These are phyloP conservation scores for Gentiana dahurica DNA, from an alignment of 257 asterid genomes.

Conservation along the genomic window DNA sequence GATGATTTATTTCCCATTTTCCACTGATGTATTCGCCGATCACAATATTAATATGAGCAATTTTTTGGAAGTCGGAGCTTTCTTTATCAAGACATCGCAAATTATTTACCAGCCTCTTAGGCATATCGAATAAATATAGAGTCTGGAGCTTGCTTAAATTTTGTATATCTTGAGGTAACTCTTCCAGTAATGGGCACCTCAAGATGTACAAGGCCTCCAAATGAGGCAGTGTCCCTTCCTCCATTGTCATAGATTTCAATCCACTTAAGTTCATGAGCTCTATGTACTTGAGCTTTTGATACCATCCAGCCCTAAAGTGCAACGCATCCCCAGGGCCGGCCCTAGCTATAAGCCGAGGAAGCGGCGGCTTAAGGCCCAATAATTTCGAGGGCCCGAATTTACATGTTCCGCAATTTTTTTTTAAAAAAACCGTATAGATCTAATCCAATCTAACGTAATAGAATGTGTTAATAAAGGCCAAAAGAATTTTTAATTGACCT, in stretches of 20 bases:
- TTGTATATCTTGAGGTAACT: slow-evolving; percentile 9
- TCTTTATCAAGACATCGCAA: neutral
- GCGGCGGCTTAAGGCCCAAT: too few species aligned
- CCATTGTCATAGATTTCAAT: slow-evolving; percentile 11
- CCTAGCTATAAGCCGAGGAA: too few species aligned
- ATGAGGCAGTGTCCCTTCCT: slow-evolving; percentile 12
- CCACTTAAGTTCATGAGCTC: neutral
- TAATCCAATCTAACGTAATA: too few species aligned
- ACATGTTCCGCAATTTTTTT: too few species aligned
- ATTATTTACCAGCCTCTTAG: slow-evolving; percentile 1
- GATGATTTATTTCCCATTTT: neutral
- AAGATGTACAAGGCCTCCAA: neutral
- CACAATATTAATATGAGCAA: slow-evolving; percentile 6
- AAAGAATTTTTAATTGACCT: too few species aligned
- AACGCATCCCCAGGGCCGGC: slow-evolving; percentile 14
- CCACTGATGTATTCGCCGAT: slow-evolving; percentile 1
- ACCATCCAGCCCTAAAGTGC: slow-evolving; percentile 5
- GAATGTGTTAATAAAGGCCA: too few species aligned
- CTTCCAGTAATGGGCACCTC: slow-evolving; percentile 4
- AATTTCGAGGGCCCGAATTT: too few species aligned
- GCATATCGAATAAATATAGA: neutral
- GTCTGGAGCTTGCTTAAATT: slow-evolving; percentile 4
- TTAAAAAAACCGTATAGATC: too few species aligned
- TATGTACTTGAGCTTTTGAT: slow-evolving; percentile 8
- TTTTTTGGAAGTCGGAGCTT: slow-evolving; percentile 2